Conservation (phyloP, 495 filamentous ascomycete species). For the Aspergillus carlsbadensis region DNA sequence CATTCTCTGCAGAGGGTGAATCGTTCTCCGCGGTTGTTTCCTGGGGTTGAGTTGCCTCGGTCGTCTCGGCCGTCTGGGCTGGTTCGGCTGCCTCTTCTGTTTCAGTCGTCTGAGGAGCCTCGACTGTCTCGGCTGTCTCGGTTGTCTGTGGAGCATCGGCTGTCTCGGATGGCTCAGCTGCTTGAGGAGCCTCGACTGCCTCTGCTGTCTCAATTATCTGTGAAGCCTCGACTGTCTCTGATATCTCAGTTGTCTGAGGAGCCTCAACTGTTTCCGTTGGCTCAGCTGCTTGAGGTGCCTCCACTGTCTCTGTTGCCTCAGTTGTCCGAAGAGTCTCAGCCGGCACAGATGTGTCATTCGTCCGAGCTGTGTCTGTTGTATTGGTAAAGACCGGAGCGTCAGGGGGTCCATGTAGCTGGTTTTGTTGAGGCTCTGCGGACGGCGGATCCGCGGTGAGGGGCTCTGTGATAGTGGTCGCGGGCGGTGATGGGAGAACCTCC, state of each 20-base stretch:
- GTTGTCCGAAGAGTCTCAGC: not conserved
- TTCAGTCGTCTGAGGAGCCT: not conserved
- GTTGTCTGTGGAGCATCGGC: not conserved
- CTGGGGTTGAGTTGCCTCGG: not conserved
- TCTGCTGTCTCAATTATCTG: not conserved
- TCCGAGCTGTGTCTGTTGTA: not conserved
- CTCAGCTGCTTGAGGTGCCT: not conserved
- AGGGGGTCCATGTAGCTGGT: not conserved
- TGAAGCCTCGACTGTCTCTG: not conserved
- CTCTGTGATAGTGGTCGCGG: not conserved
- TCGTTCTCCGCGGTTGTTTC: conserved; percentile 3
- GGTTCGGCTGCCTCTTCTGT: not conserved
- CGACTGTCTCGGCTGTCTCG: not conserved
- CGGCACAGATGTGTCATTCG: too few species aligned
- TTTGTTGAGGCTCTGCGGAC: not conserved
- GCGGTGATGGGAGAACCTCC: conserved; percentile 3
- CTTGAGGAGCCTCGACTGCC: not conserved
- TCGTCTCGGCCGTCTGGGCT: not conserved
- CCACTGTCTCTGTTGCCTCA: not conserved
- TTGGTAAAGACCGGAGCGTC: not conserved
- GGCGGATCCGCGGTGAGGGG: not conserved
- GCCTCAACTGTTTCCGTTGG: not conserved
- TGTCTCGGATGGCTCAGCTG: not conserved
- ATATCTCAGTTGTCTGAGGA: not conserved
- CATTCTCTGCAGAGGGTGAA: not conserved